phyloP scores from a whole-genome alignment of 1,284 basidiomycete genomes.

The Puccinia coronata region DNA sequence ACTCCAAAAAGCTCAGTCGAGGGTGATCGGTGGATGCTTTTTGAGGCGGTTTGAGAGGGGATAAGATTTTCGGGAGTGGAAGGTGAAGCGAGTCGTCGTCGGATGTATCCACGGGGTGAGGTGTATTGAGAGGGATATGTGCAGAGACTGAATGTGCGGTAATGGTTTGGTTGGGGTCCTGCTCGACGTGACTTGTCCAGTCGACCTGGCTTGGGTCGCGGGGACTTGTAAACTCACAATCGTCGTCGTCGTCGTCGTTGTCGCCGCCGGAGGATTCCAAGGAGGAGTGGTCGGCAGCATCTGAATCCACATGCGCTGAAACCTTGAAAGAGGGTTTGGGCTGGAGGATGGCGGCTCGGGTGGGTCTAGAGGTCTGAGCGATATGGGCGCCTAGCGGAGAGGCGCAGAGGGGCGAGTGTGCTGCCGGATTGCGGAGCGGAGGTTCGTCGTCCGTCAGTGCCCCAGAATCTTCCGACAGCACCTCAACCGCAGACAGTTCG shows the following conservation, averaged over 20 bases:
- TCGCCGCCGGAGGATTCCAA: conserved; percentile 4
- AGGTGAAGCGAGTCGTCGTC: neutral
- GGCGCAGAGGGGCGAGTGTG: neutral
- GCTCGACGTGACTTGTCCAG: neutral
- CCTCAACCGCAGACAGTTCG: conserved; percentile 23
- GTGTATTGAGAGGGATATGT: neutral
- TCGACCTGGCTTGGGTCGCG: neutral
- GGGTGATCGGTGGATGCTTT: neutral
- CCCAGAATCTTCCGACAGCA: conserved; percentile 14
- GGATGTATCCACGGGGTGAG: neutral
- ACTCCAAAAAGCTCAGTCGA: conserved; percentile 5
- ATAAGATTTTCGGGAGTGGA: neutral
- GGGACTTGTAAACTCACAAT: neutral
- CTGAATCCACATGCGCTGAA: neutral
- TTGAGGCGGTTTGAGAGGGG: neutral
- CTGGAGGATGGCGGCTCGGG: neutral
- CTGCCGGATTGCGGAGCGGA: neutral
- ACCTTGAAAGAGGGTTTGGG: neutral
- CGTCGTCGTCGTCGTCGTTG: conserved; percentile 15
- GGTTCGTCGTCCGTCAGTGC: conserved; percentile 30
- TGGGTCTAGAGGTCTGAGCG: neutral
- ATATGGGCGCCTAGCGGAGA: neutral
- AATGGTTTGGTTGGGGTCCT: conserved; percentile 5
- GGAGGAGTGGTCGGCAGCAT: conserved; percentile 20
- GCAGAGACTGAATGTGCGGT: neutral